phyloP scores from a whole-genome alignment of 2,329 filamentous ascomycete species.

The Penicillium sp. region DNA sequence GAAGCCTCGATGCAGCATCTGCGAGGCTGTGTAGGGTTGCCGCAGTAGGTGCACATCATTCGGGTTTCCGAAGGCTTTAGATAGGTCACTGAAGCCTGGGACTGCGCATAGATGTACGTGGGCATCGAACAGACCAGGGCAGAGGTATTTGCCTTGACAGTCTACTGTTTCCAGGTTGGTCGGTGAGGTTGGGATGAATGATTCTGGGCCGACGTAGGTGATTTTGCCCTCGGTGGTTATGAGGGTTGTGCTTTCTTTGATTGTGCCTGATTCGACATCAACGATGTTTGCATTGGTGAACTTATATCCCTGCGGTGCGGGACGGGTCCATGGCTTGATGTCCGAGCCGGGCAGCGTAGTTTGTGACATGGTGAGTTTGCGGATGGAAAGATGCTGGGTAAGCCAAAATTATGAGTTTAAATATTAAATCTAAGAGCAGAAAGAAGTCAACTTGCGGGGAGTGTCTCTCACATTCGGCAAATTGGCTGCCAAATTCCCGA shows the following conservation, averaged over 20 bases:
- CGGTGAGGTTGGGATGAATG: slow-evolving; percentile 7
- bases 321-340: slow-evolving; percentile 25
- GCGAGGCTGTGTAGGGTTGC: slow-evolving; percentile 24
- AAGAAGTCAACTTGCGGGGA: neutral
- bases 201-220: slow-evolving; percentile 11
- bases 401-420: neutral
- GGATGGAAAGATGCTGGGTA: neutral
- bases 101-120: slow-evolving; percentile 28
- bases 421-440: neutral
- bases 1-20: slow-evolving; percentile 58
- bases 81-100: slow-evolving; percentile 22
- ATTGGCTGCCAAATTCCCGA: slow-evolving; percentile 13
- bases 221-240: slow-evolving; percentile 20
- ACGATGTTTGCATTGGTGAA: slow-evolving; percentile 25
- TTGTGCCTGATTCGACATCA: slow-evolving; percentile 19
- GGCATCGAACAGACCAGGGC: slow-evolving; percentile 27
- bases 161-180: slow-evolving; percentile 14
- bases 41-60: slow-evolving; percentile 23
- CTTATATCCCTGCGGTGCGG: slow-evolving; percentile 15
- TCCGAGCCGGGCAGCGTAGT: slow-evolving; percentile 14
- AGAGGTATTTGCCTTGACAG: slow-evolving; percentile 21
- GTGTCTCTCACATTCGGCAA: slow-evolving; percentile 9
- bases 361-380: slow-evolving; percentile 8
- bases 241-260: slow-evolving; percentile 14
- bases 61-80: slow-evolving; percentile 22